Percentiles rank a stretch among this genome's conserved stretches.
These are phyloP conservation scores for Closterium sp. DNA, from an alignment of 139 green algal genomes.

Conservation along the genomic window DNA sequence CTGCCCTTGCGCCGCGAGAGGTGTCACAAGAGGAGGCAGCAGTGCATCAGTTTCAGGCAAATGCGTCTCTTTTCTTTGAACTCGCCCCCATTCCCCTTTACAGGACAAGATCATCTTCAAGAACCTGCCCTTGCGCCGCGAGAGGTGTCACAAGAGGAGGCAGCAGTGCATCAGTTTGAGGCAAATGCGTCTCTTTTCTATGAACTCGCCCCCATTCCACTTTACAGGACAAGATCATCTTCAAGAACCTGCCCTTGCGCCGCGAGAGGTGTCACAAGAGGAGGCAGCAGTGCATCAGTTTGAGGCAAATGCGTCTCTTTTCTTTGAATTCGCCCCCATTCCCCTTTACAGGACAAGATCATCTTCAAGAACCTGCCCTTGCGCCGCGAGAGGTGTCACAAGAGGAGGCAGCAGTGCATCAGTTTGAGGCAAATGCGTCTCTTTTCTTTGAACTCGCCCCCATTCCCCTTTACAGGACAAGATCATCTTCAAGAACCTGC, in stretches of 20 bases:
- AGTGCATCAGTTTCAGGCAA: constrained; percentile 26
- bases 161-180: constrained; percentile 20
- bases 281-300: constrained; percentile 81
- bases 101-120: constrained; percentile 57
- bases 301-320: background rate
- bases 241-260: constrained; percentile 53
- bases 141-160: constrained; percentile 59
- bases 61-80: background rate
- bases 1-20: constrained; percentile 57
- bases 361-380: constrained; percentile 58
- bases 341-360: constrained; percentile 42
- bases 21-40: constrained; percentile 73
- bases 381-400: constrained; percentile 55
- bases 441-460: background rate
- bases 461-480: constrained; percentile 11
- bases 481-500: constrained; percentile 60
- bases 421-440: background rate
- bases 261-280: constrained; percentile 61
- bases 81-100: background rate
- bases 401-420: constrained; percentile 72
- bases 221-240: constrained; percentile 50
- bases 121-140: constrained; percentile 53
- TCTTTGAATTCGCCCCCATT: no score
- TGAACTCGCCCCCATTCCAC: no score
- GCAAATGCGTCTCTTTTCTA: background rate